A percentile compares a stretch with the other conserved stretches of the same genome.
Evolutionary conservation across 1,284 basidiomycete species (phyloP).

Genomic region (Pascua sp.): DNA sequence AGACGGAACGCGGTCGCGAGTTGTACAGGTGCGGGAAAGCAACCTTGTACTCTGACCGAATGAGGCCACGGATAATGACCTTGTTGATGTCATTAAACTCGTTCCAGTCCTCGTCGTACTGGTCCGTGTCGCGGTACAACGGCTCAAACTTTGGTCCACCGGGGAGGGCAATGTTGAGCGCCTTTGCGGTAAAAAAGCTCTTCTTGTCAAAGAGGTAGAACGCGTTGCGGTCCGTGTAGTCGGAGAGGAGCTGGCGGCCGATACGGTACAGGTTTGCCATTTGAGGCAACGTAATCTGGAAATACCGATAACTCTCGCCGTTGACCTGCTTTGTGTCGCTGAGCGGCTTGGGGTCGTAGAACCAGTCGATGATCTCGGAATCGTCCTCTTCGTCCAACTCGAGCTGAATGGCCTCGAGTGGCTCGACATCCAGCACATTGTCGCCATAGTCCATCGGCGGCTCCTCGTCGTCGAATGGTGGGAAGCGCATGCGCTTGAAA

Average conservation of each 20-base stretch:
- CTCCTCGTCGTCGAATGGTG: slow-evolving; percentile 99
- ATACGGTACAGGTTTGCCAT: slow-evolving; percentile 97
- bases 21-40: slow-evolving; percentile 99
- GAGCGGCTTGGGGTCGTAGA: slow-evolving; percentile 95
- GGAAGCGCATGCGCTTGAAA: slow-evolving; percentile 99
- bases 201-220: slow-evolving; percentile 97
- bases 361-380: slow-evolving; percentile 92
- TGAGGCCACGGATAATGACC: slow-evolving; percentile 97
- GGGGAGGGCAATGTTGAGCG: slow-evolving; percentile 96
- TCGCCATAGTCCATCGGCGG: slow-evolving; percentile 97
- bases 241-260: slow-evolving; percentile 86
- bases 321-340: slow-evolving; percentile 84
- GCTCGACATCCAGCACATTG: slow-evolving; percentile 97
- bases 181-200: slow-evolving; percentile 96
- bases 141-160: slow-evolving; percentile 98
- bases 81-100: slow-evolving; percentile 99
- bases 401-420: slow-evolving; percentile 94
- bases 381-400: slow-evolving; percentile 95
- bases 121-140: slow-evolving; percentile 84
- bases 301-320: slow-evolving; percentile 88
- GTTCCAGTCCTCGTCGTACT: slow-evolving; percentile 99
- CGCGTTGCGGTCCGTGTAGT: slow-evolving; percentile 83
- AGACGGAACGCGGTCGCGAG: slow-evolving; percentile 91
- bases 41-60: slow-evolving; percentile 98
- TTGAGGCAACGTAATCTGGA: slow-evolving; percentile 85